These are phyloP conservation scores for Saccharomycopsis sp. DNA, from an alignment of 805 yeast genomes.

Conservation along the genomic window DNA sequence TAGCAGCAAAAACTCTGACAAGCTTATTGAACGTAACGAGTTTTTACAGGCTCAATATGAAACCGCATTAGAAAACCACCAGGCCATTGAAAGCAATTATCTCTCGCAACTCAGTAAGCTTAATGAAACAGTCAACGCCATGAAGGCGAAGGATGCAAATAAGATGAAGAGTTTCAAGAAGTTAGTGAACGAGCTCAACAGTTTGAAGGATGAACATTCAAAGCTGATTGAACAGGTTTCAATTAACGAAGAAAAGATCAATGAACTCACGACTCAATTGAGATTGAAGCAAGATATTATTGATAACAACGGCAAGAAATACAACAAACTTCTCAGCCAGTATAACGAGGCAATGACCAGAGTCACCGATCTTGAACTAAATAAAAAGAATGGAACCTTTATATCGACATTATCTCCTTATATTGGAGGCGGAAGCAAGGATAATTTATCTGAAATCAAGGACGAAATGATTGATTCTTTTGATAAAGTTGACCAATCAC, in stretches of 20 bases:
- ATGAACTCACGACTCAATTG: slow-evolving; percentile 7
- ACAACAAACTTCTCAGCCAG: slow-evolving; percentile 19
- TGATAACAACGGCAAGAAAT: slow-evolving; percentile 14
- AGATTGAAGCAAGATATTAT: slow-evolving; percentile 12
- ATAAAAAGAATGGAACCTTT: neutral
- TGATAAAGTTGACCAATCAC: neutral
- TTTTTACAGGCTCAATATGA: slow-evolving; percentile 64
- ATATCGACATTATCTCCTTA: neutral
- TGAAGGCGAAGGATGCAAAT: slow-evolving; percentile 26
- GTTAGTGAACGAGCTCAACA: slow-evolving; percentile 17
- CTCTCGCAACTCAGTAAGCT: slow-evolving; percentile 38
- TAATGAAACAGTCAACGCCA: slow-evolving; percentile 41
- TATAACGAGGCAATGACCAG: slow-evolving; percentile 5
- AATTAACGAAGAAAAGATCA: neutral
- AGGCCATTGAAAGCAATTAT: slow-evolving; percentile 64
- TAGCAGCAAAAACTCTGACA: slow-evolving; percentile 19
- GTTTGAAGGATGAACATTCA: slow-evolving; percentile 13
- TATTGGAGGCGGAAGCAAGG: neutral
- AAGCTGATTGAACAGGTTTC: slow-evolving; percentile 4
- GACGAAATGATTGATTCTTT: slow-evolving; percentile 1
- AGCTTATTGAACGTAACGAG: slow-evolving; percentile 42
- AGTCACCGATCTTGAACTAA: neutral
- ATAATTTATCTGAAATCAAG: neutral
- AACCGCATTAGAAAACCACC: slow-evolving; percentile 77
- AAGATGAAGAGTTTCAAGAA: slow-evolving; percentile 16